phyloP scores from a whole-genome alignment of 129 eudicot species.

The Escallonia herrerae region DNA sequence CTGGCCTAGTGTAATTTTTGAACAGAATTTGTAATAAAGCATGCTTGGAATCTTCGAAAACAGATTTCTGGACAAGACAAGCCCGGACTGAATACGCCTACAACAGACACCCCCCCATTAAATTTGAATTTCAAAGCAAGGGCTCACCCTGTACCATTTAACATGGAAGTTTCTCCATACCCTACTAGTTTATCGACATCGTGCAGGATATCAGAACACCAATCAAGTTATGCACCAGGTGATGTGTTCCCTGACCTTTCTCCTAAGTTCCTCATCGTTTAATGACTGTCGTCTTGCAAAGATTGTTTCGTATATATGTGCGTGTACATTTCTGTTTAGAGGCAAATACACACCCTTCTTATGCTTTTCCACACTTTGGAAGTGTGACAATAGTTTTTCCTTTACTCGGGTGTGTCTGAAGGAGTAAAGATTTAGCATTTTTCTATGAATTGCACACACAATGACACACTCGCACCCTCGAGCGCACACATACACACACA shows the following conservation, averaged over 20 bases:
- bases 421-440: too few species aligned
- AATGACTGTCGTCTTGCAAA: too few species aligned
- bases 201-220: conserved; percentile 14
- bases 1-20: neutral
- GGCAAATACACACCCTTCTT: too few species aligned
- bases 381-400: too few species aligned
- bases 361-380: too few species aligned
- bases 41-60: neutral
- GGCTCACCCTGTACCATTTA: conserved; percentile 15
- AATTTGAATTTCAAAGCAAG: conserved; percentile 26
- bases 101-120: neutral
- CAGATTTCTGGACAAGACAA: conserved; percentile 54
- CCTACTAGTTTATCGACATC: conserved; percentile 19
- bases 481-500: too few species aligned
- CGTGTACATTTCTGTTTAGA: too few species aligned
- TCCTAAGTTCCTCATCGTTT: too few species aligned
- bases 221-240: conserved; percentile 19
- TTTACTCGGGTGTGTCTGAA: too few species aligned
- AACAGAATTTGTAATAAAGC: neutral
- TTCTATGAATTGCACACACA: too few species aligned
- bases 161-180: conserved; percentile 16
- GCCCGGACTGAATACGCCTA: conserved; percentile 14
- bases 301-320: too few species aligned
- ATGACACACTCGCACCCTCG: too few species aligned
- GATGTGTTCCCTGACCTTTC: neutral